Base-by-base conservation (phyloP, 495 filamentous ascomycete species). In the Penicillium nucicola region DNA sequence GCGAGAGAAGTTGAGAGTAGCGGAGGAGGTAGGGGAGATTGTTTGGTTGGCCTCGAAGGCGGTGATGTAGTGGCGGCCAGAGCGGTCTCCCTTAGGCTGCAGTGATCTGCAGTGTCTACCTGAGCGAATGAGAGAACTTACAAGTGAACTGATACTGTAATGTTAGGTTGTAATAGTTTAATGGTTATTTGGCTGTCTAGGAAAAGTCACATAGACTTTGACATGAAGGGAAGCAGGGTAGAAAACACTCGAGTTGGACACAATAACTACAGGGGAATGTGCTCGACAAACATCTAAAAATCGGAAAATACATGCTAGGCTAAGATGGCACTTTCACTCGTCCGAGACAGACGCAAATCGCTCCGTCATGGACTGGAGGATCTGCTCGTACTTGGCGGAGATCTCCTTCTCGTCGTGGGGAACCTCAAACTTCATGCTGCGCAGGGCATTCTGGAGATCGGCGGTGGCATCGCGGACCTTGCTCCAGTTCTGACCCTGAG, bases 341-440 rank as follows among this genome's bases (percentile, higher is more conserved):
- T 98, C 93, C 58, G 85, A 79, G 42, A 97, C 89, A 11, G 88
- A 82, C 15, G 95, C 95, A 72, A 97, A 98, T 68, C 95, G 91
- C 70, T 98, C 95, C 48, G 86, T 83, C 92, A 98, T 90, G 51
- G 79, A 79, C 72, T 95, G 89, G 59, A 89, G 77, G 59, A 97
- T 79, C 61, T 84, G 85, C 79, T 98, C 93, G 67, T 97, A 98
- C 87, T 90, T 92, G 77, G 86, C 89, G 50, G 75, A 78, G 42
- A 95, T 75, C 57, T 70, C 78, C 55, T 88, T 81, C 72, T 92
- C 76, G 22, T 97, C 83, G 10, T 77, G 80, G 7, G 91, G 88
- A 52, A 96, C 68, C 80, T 97, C 92, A 68, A 98, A 98, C 75
- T 98, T 98, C 83, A 98, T 93, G 66, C 77, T 85, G 56, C 92